Evolutionary conservation across 2,329 filamentous ascomycete genomes (phyloP), one percentile per base, ranked within the genome.

Genomic region (Fusarium foetens): DNA sequence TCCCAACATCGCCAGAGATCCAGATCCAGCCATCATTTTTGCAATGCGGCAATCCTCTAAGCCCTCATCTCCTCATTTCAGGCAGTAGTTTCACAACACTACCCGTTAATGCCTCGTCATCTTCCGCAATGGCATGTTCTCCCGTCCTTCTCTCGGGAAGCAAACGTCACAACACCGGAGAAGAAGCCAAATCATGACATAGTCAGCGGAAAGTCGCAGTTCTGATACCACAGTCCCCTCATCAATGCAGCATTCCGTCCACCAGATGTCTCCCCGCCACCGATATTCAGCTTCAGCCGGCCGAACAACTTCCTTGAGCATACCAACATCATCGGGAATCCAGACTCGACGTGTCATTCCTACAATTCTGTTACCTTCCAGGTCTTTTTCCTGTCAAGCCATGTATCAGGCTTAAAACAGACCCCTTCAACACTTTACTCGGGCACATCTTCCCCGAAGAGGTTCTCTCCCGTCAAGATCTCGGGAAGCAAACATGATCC

Each of bases 21-120:
- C 7, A 12, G 19, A 36, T 8, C 17, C 9, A 21, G 9, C 33
- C 23, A 36, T 11, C 1, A n/a, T 12, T 38, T 4, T 7, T 9
- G 1, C 3, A 17, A 21, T 17, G 1, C 4, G 1, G 0, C 19
- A n/a, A 5, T 38, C 19, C 8, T 27, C 1, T 1, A 9, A 2
- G 33, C 0, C 7, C 4, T 2, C 23, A 1, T 27, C 23, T 21
- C 19, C 23, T 21, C 10, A 9, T 11, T 6, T 9, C 9, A 16
- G 7, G 23, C 19, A 38, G 13, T 2, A 38, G 14, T 38, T 9
- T 27, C 4, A 16, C 23, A 17, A 27, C 23, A 3, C 5, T 53
- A 29, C 19, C n/a, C 35, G 23, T 10, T 12, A n/a, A 39, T 53
- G 23, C 35, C 21, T 39, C 49, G 19, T 27, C 49, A 38, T 52